A percentile compares a stretch with the other conserved stretches of the same genome.
These are phyloP conservation scores for Leptomonas seymouri DNA, from an alignment of 208 protist species.

Conservation along the genomic window DNA sequence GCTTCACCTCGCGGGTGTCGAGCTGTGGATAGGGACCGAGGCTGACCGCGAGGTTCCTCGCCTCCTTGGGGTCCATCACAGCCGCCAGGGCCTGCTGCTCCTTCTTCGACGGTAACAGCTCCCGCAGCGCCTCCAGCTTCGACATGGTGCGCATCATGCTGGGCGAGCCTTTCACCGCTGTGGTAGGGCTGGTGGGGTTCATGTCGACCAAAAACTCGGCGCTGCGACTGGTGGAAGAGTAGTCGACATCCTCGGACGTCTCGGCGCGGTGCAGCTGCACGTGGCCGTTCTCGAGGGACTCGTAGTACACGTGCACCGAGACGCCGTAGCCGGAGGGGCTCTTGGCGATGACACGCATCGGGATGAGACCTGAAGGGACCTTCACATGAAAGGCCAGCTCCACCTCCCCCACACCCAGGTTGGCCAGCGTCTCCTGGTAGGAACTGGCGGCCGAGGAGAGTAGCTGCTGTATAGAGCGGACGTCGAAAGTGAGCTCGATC, in stretches of 20 bases:
- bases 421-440: slow-evolving; percentile 60
- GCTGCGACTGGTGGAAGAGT: slow-evolving; percentile 29
- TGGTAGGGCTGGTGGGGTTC: slow-evolving; percentile 18
- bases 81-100: slow-evolving; percentile 15
- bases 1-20: slow-evolving; percentile 65
- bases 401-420: slow-evolving; percentile 77
- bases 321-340: slow-evolving; percentile 82
- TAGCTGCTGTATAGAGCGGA: slow-evolving; percentile 46
- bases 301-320: slow-evolving; percentile 84
- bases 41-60: slow-evolving; percentile 5
- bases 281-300: slow-evolving; percentile 65
- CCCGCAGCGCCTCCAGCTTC: slow-evolving; percentile 40
- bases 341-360: slow-evolving; percentile 83
- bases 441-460: slow-evolving; percentile 56
- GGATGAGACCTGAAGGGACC: slow-evolving; percentile 58
- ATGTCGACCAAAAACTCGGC: slow-evolving; percentile 48
- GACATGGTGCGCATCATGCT: slow-evolving; percentile 29
- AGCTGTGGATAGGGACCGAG: slow-evolving; percentile 83
- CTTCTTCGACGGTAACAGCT: slow-evolving; percentile 37
- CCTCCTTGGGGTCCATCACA: slow-evolving; percentile 18
- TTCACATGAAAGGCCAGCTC: slow-evolving; percentile 82
- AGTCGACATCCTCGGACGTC: slow-evolving; percentile 66
- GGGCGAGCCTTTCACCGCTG: slow-evolving; percentile 11
- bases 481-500: slow-evolving; percentile 83
- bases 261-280: slow-evolving; percentile 68